A percentile compares a stretch with the other conserved stretches of the same genome.
Conservation (phyloP, 2,329 filamentous ascomycete genomes). For the Fusarium albidum region DNA sequence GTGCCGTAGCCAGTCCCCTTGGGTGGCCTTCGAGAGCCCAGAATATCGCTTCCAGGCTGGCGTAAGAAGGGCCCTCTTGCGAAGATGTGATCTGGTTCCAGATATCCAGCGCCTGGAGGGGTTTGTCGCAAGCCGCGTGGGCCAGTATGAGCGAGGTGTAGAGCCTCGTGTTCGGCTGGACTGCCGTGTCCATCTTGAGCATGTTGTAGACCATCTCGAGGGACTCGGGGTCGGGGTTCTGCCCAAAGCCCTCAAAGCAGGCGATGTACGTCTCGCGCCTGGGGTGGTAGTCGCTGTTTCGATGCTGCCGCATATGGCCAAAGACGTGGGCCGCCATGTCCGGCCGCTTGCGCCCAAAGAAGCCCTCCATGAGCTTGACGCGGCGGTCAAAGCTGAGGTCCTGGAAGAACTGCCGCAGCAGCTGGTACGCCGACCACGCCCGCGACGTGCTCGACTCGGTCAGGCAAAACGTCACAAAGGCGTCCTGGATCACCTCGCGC, state of each 20-base stretch:
- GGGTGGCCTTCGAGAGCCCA: slow-evolving; percentile 74
- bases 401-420: slow-evolving; percentile 70
- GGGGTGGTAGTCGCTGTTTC: slow-evolving; percentile 69
- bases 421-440: slow-evolving; percentile 71
- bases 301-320: slow-evolving; percentile 89
- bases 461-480: slow-evolving; percentile 73
- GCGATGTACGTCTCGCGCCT: slow-evolving; percentile 77
- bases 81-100: slow-evolving; percentile 87
- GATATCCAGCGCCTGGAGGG: slow-evolving; percentile 74
- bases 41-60: slow-evolving; percentile 82
- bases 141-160: slow-evolving; percentile 89
- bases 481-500: slow-evolving; percentile 70
- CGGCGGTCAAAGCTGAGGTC: slow-evolving; percentile 73
- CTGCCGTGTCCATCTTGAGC: slow-evolving; percentile 87
- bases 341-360: slow-evolving; percentile 78
- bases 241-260: slow-evolving; percentile 79
- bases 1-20: slow-evolving; percentile 66
- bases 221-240: slow-evolving; percentile 61
- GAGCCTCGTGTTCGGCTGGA: slow-evolving; percentile 78
- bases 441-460: slow-evolving; percentile 68
- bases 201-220: slow-evolving; percentile 87
- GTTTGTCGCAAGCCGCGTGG: slow-evolving; percentile 74
- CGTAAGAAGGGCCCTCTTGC: slow-evolving; percentile 85
- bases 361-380: slow-evolving; percentile 78
- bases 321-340: slow-evolving; percentile 91